These are phyloP conservation scores for Heterobasidion occidentale DNA, from an alignment of 1,284 basidiomycete genomes.

Conservation along the genomic window DNA sequence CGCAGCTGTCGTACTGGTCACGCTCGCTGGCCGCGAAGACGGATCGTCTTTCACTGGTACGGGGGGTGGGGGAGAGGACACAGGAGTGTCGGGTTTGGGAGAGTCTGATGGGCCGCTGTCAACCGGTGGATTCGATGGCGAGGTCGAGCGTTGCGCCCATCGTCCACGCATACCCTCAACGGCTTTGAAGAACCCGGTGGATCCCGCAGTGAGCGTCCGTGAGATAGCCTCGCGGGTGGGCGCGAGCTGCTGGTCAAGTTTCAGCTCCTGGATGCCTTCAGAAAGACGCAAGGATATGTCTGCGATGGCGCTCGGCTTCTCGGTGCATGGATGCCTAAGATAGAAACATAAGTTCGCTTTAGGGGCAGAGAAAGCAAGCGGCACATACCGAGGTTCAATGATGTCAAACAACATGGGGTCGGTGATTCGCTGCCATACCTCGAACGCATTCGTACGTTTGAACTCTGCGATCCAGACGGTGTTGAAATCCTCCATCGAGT, in stretches of 20 bases:
- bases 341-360: neutral
- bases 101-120: slow-evolving; percentile 11
- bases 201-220: slow-evolving; percentile 66
- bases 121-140: slow-evolving; percentile 3
- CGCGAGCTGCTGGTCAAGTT: slow-evolving; percentile 82
- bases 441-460: slow-evolving; percentile 75
- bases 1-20: slow-evolving; percentile 22
- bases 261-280: slow-evolving; percentile 88
- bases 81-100: slow-evolving; percentile 8
- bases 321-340: slow-evolving; percentile 77
- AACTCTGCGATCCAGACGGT: slow-evolving; percentile 81
- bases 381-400: slow-evolving; percentile 72
- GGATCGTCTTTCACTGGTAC: neutral
- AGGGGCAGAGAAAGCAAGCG: neutral
- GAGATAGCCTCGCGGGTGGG: slow-evolving; percentile 83
- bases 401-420: slow-evolving; percentile 90
- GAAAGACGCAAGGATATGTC: slow-evolving; percentile 83
- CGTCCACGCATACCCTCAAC: slow-evolving; percentile 79
- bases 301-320: slow-evolving; percentile 80
- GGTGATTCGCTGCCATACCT: slow-evolving; percentile 82
- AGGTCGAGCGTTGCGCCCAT: slow-evolving; percentile 46
- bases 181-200: slow-evolving; percentile 80
- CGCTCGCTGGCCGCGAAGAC: slow-evolving; percentile 20
- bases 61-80: slow-evolving; percentile 7
- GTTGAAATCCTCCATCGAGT: slow-evolving; percentile 68